Conservation (phyloP, 305 asterid genomes). For the Rubia peregrina region DNA sequence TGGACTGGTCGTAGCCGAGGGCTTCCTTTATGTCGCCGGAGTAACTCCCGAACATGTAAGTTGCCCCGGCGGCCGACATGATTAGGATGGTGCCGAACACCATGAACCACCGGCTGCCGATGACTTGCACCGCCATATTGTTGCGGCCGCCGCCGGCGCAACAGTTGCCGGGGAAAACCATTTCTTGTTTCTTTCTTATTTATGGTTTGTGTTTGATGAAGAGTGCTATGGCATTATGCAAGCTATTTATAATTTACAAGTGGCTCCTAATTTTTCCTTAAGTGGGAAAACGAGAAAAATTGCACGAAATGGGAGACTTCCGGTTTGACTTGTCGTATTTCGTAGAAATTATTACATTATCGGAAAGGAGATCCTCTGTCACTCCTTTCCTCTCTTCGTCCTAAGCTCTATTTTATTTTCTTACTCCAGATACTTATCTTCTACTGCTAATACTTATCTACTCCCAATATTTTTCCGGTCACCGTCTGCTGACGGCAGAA, state of each 20-base stretch:
- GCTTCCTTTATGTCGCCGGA: constrained; percentile 38
- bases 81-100: constrained; percentile 58
- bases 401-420: neutral
- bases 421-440: neutral
- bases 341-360: neutral
- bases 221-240: neutral
- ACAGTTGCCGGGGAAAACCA: constrained; percentile 31
- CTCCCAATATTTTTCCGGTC: no score
- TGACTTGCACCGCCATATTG: constrained; percentile 30
- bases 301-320: constrained; percentile 15
- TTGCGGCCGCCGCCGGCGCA: constrained; percentile 26
- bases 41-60: constrained; percentile 70
- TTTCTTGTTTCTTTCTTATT: neutral
- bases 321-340: constrained; percentile 27
- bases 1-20: constrained; percentile 69
- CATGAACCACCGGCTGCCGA: constrained; percentile 74
- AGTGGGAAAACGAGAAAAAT: neutral
- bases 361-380: neutral
- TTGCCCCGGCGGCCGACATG: constrained; percentile 74
- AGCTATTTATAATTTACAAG: constrained; percentile 4
- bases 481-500: no score
- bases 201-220: neutral
- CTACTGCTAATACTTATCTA: no score
- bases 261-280: neutral
- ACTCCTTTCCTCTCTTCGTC: neutral